Conservation (phyloP, 2,329 filamentous ascomycete genomes). For the Microcera coccophila region DNA sequence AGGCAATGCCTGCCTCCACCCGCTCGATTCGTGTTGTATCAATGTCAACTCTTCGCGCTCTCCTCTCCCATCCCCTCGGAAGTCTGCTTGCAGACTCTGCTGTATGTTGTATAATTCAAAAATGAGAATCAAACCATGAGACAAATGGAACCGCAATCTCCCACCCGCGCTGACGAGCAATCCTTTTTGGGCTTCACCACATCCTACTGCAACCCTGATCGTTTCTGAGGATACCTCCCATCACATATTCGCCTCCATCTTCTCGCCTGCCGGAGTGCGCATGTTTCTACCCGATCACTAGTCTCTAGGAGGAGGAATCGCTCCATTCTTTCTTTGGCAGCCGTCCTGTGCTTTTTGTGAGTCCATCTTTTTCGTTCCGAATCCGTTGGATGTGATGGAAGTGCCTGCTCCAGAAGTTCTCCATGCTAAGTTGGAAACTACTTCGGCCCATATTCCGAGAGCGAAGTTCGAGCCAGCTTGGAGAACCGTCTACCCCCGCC, state of each 20-base stretch:
- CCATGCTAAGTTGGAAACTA: conserved; percentile 14
- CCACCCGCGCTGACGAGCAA: conserved; percentile 16
- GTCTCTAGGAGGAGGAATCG: conserved; percentile 20
- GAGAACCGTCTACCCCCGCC: conserved; percentile 21
- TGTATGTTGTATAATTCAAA: conserved; percentile 35
- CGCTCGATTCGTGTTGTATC: conserved; percentile 26
- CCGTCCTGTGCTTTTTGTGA: conserved; percentile 22
- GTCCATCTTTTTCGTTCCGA: conserved; percentile 30
- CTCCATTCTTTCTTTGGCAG: conserved; percentile 19
- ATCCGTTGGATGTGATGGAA: conserved; percentile 31
- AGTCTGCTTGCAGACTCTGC: conserved; percentile 33
- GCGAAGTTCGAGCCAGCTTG: conserved; percentile 20
- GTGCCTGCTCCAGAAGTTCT: conserved; percentile 26
- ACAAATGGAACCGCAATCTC: conserved; percentile 31
- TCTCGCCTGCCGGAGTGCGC: conserved; percentile 14
- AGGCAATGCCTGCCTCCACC: conserved; percentile 24
- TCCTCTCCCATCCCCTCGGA: conserved; percentile 15
- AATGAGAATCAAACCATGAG: conserved; percentile 23
- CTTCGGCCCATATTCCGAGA: conserved; percentile 20
- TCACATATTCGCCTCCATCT: conserved; percentile 7
- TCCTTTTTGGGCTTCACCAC: conserved; percentile 16
- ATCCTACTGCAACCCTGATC: conserved; percentile 10
- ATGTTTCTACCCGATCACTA: conserved; percentile 14
- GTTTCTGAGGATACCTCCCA: conserved; percentile 10
- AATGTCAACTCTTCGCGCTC: conserved; percentile 26